Evolutionary conservation across 805 yeast genomes (phyloP).

Genomic region (Ogataea methanolica): DNA sequence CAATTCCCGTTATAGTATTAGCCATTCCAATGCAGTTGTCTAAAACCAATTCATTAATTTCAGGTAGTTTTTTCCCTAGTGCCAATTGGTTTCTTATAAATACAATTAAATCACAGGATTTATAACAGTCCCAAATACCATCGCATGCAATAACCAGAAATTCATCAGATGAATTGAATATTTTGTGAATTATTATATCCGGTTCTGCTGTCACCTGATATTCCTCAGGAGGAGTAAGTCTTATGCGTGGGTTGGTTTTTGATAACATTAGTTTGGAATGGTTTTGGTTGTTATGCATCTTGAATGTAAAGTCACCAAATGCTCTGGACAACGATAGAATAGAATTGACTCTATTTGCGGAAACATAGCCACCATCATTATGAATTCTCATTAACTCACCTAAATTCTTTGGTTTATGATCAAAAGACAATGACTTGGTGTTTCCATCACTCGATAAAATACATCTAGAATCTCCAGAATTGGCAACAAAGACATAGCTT

Average conservation of each 20-base stretch:
- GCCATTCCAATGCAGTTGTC: constrained; percentile 70
- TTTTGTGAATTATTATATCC: constrained; percentile 56
- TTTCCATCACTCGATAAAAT: constrained; percentile 49
- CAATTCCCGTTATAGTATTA: constrained; percentile 69
- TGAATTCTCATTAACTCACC: constrained; percentile 56
- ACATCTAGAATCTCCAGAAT: constrained; percentile 75
- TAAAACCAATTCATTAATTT: constrained; percentile 53
- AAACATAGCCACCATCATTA: constrained; percentile 56
- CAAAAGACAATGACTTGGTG: constrained; percentile 60
- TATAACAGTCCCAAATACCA: constrained; percentile 76
- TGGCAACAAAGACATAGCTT: constrained; percentile 49
- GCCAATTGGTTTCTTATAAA: constrained; percentile 55
- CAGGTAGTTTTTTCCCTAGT: constrained; percentile 53
- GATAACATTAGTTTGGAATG: constrained; percentile 19
- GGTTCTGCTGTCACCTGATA: constrained; percentile 80
- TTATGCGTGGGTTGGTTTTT: constrained; percentile 19
- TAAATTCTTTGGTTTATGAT: constrained; percentile 56
- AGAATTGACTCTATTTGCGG: constrained; percentile 57
- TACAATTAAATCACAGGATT: constrained; percentile 48
- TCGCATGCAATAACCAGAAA: constrained; percentile 75
- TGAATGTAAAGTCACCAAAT: constrained; percentile 63
- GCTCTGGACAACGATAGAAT: constrained; percentile 54
- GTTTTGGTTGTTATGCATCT: constrained; percentile 29
- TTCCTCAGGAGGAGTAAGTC: constrained; percentile 54
- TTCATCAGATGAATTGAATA: constrained; percentile 45